Evolutionary conservation across 2,329 filamentous ascomycete species (phyloP).

Genomic region (Monilinia fructigena): DNA sequence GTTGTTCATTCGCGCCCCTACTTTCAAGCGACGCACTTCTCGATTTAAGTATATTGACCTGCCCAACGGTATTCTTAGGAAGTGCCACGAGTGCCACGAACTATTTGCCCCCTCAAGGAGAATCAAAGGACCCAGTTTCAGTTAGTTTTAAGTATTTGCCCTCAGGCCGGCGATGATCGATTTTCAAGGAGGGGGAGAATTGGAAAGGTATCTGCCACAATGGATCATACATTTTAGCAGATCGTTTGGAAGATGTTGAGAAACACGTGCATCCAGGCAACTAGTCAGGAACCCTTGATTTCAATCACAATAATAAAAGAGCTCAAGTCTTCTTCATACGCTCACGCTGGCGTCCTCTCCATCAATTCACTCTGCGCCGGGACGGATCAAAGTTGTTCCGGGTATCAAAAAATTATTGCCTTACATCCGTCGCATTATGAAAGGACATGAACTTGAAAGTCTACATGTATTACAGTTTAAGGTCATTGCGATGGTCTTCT

Average conservation of each 20-base stretch:
- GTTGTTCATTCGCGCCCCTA: not conserved
- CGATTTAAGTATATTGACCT: not conserved
- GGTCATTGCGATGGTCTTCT: not conserved
- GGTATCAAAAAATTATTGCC: not conserved
- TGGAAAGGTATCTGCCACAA: not conserved
- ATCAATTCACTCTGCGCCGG: not conserved
- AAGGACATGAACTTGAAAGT: not conserved
- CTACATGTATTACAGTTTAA: not conserved
- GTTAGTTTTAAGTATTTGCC: not conserved
- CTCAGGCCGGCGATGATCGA: not conserved
- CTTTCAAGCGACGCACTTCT: not conserved
- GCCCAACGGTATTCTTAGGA: not conserved
- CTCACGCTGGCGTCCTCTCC: too few relatives aligned
- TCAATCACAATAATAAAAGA: not conserved
- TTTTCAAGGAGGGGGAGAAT: not conserved
- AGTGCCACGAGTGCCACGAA: constrained; percentile 1
- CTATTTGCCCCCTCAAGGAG: not conserved
- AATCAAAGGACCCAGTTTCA: not conserved
- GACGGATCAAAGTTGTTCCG: not conserved
- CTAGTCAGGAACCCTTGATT: not conserved
- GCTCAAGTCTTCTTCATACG: not conserved
- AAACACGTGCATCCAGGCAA: not conserved
- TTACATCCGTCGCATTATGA: not conserved
- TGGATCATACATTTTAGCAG: not conserved
- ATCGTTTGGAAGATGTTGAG: not conserved